Evolutionary conservation across 768 basidiomycete genomes (phyloP), one percentile per base, ranked within the genome.

Genomic region (Boletus sp.): DNA sequence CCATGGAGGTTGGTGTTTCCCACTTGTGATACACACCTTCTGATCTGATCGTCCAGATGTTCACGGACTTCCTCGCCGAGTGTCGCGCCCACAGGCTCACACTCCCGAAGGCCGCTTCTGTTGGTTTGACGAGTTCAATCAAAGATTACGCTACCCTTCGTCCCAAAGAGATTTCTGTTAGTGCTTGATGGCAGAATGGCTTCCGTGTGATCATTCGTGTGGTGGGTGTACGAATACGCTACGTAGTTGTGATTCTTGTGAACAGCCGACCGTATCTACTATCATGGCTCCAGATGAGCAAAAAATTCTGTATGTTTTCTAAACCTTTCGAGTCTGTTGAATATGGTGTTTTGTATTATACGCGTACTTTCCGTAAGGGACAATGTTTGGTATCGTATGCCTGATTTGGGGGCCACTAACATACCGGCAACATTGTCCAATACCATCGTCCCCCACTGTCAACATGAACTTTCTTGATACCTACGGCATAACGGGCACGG

Each of bases 1-100:
- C 97, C 4, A 97, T 98, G 56, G 93, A 95, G 83, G 93, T 92
- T 52, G 47, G 82, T 71, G 13, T 2, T 34, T 19, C 10, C 27
- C 19, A 13, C 34, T 33, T 17, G 17, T 5, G n/a, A 13, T 40
- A 1, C 5, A 34, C 19, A 14, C n/a, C n/a, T n/a, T 44, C 37
- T 55, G 37, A 41, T 56, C 38, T 33, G 19, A 47, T 48, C 27
- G 41, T 48, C 3, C 52, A 91, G 90, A 97, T 97, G 94, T 96
- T 96, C 74, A 85, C 88, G 51, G 93, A 96, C 70, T 96, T 96
- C 69, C 77, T 96, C 17, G 70, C 78, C 44, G 89, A 93, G 69
- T 97, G 94, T 69, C 81, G 82, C 29, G 81, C 80, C 4, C 75
- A 79, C 63, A 83, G 79, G 69, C 64, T 76, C 23, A 59, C 73